A percentile compares a stretch with the other conserved stretches of the same genome.
Conservation (phyloP, 345 rosid species). For the Heritiera littoralis region DNA sequence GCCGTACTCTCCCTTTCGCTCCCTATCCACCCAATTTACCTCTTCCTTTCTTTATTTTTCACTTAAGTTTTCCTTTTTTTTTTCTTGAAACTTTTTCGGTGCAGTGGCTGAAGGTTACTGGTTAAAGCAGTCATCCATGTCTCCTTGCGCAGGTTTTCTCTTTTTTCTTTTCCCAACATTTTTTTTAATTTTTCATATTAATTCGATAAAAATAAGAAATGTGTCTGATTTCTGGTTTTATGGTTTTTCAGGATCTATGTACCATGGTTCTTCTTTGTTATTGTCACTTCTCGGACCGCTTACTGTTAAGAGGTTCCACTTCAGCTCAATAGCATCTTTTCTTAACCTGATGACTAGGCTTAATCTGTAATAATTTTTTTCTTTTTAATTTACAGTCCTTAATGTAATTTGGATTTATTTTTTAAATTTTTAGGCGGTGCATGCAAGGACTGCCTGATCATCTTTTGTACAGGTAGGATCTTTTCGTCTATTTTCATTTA, state of each 20-base stretch:
- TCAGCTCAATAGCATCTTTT: neutral
- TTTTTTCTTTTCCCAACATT: neutral
- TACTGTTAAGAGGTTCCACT: slow-evolving; percentile 58
- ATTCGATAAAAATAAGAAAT: neutral
- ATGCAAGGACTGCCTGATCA: slow-evolving; percentile 78
- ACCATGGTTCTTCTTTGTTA: slow-evolving; percentile 90
- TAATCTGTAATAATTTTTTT: neutral
- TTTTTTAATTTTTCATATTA: neutral
- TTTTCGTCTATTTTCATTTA: neutral
- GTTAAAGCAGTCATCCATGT: slow-evolving; percentile 86
- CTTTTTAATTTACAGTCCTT: neutral
- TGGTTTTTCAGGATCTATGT: slow-evolving; percentile 76
- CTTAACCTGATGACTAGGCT: neutral
- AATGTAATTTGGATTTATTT: slow-evolving; percentile 7
- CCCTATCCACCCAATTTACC: neutral
- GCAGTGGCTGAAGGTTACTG: slow-evolving; percentile 97
- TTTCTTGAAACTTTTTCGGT: slow-evolving; percentile 10
- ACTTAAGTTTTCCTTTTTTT: neutral
- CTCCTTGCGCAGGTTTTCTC: slow-evolving; percentile 78
- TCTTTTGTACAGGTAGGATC: slow-evolving; percentile 65
- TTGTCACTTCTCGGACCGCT: slow-evolving; percentile 84
- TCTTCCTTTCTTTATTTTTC: neutral
- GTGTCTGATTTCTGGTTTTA: slow-evolving; percentile 9
- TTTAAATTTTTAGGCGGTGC: too few species aligned
- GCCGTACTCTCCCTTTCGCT: slow-evolving; percentile 52